Percentiles rank a stretch among this genome's conserved stretches.
phyloP scores from a whole-genome alignment of 495 filamentous ascomycete genomes.

The Hypoxylon intermedium region DNA sequence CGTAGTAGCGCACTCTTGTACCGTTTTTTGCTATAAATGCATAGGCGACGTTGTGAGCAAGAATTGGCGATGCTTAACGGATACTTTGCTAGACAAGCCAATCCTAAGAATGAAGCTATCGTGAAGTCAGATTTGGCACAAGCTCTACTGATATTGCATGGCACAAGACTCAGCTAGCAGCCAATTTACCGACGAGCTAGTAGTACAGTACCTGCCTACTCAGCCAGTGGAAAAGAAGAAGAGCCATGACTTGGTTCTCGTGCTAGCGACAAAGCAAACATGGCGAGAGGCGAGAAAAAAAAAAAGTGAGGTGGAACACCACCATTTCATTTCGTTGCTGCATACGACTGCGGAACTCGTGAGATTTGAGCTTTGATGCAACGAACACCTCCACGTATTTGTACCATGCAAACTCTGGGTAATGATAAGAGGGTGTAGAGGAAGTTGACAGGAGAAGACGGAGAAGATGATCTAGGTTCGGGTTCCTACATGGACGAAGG shows the following conservation, averaged over 20 bases:
- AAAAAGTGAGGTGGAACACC: conserved; percentile 14
- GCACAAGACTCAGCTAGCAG: conserved; percentile 7
- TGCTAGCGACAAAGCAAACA: conserved; percentile 31
- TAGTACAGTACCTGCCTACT: conserved; percentile 11
- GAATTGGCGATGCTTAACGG: background rate
- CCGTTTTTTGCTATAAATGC: conserved; percentile 4
- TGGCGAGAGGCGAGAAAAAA: conserved; percentile 12
- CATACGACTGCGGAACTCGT: background rate
- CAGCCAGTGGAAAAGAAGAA: conserved; percentile 19
- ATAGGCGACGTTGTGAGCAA: background rate
- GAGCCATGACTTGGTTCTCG: conserved; percentile 20
- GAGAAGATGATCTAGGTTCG: conserved; percentile 15
- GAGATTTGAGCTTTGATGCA: background rate
- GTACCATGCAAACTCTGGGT: background rate
- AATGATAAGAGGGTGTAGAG: conserved; percentile 8
- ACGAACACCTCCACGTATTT: background rate
- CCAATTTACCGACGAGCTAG: conserved; percentile 33
- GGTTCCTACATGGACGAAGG: conserved; percentile 30
- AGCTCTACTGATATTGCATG: conserved; percentile 11
- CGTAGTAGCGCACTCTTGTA: conserved; percentile 13
- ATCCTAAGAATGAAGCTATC: conserved; percentile 24
- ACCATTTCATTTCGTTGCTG: background rate
- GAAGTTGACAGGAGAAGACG: no score
- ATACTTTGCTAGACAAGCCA: background rate
- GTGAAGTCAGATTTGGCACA: conserved; percentile 12